Base-by-base conservation (phyloP, 371 early-diverging fungal species). In the Apophysomyces sp. region DNA sequence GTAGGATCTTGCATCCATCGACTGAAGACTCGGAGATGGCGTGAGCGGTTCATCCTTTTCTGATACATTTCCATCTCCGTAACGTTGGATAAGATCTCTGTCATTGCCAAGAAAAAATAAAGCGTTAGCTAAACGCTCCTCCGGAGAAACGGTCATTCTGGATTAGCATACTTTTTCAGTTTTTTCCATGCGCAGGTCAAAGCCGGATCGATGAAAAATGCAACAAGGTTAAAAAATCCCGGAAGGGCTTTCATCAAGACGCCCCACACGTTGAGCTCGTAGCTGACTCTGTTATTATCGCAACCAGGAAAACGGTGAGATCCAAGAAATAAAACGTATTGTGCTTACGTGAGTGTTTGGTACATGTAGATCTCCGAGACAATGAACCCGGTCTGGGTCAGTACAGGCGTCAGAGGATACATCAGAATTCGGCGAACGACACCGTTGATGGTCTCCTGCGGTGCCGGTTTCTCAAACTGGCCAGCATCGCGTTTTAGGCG, bases 401-500 rank as follows among this genome's bases (percentile, higher is more conserved):
- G 32, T 18, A 62, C 29, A 7, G 70, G 66, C 13, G 65, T 62
- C 11, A 60, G 28, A 37, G 65, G 65, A 57, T 69, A 69, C 27
- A 69, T 49, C 28, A 69, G 24, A n/a, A 69, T 69, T n/a, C 69
- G 65, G 9, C 69, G 65, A 39, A 65, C 69, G 12, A 65, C 62
- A n/a, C 51, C 52, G 41, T 59, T 61, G 30, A 68, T 63, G n/a
- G 57, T 41, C 12, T 32, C 40, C 34, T 44, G 40, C 51, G 52
- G 44, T 36, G 34, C 2, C 30, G 16, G 24, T 51, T 44, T 29
- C n/a, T 65, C 65, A 13, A 62, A 34, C 11, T 53, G 28, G 13
- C 26, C 27, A 7, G 36, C 30, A 12, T 55, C 57, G 21, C 56
- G 57, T 51, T 62, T 58, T 1, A 69, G 24, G 16, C 62, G 61